Percentiles rank a stretch among this genome's conserved stretches.
Conservation (phyloP, 805 yeast genomes). For the Starmerella apis region DNA sequence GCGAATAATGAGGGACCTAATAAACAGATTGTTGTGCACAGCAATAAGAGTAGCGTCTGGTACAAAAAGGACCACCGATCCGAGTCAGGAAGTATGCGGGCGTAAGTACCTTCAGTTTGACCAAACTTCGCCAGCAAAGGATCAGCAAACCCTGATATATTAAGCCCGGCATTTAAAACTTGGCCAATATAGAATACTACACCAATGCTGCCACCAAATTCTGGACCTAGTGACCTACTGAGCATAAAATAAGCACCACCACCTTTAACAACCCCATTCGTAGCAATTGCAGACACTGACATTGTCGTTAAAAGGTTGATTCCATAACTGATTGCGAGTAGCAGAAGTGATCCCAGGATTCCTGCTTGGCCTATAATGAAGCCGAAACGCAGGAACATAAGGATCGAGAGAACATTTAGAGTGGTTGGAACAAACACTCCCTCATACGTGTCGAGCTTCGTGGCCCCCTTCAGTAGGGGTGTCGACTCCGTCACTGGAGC, state of each 20-base stretch:
- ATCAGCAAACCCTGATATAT: slow-evolving; percentile 91
- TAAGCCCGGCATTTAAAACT: slow-evolving; percentile 74
- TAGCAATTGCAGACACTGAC: slow-evolving; percentile 89
- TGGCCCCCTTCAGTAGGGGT: slow-evolving; percentile 6
- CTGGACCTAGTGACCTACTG: slow-evolving; percentile 89
- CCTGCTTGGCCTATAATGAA: slow-evolving; percentile 94
- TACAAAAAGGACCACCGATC: slow-evolving; percentile 60
- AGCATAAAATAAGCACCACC: slow-evolving; percentile 99
- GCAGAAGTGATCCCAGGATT: slow-evolving; percentile 57
- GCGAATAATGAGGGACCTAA: slow-evolving; percentile 77
- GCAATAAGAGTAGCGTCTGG: slow-evolving; percentile 55
- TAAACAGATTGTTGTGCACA: slow-evolving; percentile 66
- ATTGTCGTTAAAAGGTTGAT: slow-evolving; percentile 78
- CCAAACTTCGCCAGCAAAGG: slow-evolving; percentile 80
- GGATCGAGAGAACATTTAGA: slow-evolving; percentile 79
- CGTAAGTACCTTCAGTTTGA: slow-evolving; percentile 43
- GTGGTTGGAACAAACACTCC: slow-evolving; percentile 94
- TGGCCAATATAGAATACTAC: slow-evolving; percentile 91
- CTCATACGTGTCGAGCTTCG: slow-evolving; percentile 65
- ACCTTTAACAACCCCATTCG: slow-evolving; percentile 94
- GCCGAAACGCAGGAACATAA: slow-evolving; percentile 93
- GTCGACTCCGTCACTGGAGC: slow-evolving; percentile 9
- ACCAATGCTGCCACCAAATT: slow-evolving; percentile 97
- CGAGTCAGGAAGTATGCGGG: slow-evolving; percentile 54
- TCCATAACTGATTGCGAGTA: slow-evolving; percentile 61